A percentile compares a stretch with the other conserved stretches of the same genome.
Evolutionary conservation across 225 moss, liverwort and hornwort genomes (phyloP).

Genomic region (Rhytidiadelphus loreus): DNA sequence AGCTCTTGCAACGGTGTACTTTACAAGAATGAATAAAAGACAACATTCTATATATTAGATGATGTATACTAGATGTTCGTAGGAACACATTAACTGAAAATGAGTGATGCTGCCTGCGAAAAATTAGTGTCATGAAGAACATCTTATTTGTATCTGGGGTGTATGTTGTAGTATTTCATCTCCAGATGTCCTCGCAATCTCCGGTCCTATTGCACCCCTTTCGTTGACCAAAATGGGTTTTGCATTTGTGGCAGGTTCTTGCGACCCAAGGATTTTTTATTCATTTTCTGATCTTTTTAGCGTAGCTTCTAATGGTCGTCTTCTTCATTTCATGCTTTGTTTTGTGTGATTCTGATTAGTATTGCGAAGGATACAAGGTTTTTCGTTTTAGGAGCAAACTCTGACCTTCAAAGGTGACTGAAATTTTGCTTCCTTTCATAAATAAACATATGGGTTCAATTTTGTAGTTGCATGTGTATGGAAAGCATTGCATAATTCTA

Average conservation of each 20-base stretch:
- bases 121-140: too few species aligned
- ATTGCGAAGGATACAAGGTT: not conserved
- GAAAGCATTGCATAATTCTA: not conserved
- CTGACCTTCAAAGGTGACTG: not conserved
- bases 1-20: not conserved
- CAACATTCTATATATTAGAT: not conserved
- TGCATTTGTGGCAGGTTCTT: not conserved
- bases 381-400: not conserved
- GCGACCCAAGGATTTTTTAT: not conserved
- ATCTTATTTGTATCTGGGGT: not conserved
- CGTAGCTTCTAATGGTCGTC: not conserved
- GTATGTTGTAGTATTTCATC: not conserved
- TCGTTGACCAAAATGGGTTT: not conserved
- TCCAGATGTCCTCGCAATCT: not conserved
- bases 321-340: not conserved
- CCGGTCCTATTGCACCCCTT: too few species aligned
- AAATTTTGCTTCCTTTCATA: not conserved
- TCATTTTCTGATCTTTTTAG: not conserved
- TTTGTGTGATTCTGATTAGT: not conserved
- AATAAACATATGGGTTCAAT: not conserved
- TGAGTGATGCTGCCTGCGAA: not conserved
- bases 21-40: not conserved
- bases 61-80: not conserved
- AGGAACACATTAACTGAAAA: not conserved
- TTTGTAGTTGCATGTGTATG: not conserved